Base-by-base conservation (phyloP, 495 filamentous ascomycete genomes). In the Hypoxylon intermedium region DNA sequence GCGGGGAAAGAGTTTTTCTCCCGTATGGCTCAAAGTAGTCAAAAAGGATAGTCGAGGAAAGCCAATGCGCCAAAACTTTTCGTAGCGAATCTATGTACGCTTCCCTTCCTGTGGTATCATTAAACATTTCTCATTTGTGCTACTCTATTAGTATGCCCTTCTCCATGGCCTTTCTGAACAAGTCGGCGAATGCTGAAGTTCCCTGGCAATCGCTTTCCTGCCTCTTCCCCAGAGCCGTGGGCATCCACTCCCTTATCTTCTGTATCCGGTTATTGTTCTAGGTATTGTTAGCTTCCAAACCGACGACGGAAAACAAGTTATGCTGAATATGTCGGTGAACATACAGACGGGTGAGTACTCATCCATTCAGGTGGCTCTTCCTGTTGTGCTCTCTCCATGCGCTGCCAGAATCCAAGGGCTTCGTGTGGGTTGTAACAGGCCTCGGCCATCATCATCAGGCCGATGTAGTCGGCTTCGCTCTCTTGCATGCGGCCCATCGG, bases 391-490 rank as follows among this genome's bases (percentile, higher is more conserved):
- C 80, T 70, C 47, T 89, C 83, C 90, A 97, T 94, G 13, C 88
- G 77, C 60, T 75, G 67, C 93, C 93, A 97, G 71, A 97, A 75
- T 18, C 65, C 75, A 7, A 89, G 78, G 2, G 93, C 92, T 34
- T 85, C 88, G 13, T 78, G 71, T 0, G 93, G 93, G 59, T 95
- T 81, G 68, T 89, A 97, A 48, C 76, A 81, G 41, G 74, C 76
- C 72, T 79, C 72, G 12, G 77, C 75, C 78, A 86, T 84, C 74
- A 85, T 80, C 78, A 85, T 88, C 53, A 97, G 69, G 5, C 93
- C 93, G 38, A 97, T 94, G 58, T 91, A 88, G 74, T 98, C 93
- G 0, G 93, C 93, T 72, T 90, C 85, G 33, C 70, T 75, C 72
- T 84, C 81, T 62, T 83, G 79, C 52, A 76, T 82, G 58, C 93